Conservation (phyloP, 2,329 filamentous ascomycete species). For the Colletotrichum gloeosporioides region DNA sequence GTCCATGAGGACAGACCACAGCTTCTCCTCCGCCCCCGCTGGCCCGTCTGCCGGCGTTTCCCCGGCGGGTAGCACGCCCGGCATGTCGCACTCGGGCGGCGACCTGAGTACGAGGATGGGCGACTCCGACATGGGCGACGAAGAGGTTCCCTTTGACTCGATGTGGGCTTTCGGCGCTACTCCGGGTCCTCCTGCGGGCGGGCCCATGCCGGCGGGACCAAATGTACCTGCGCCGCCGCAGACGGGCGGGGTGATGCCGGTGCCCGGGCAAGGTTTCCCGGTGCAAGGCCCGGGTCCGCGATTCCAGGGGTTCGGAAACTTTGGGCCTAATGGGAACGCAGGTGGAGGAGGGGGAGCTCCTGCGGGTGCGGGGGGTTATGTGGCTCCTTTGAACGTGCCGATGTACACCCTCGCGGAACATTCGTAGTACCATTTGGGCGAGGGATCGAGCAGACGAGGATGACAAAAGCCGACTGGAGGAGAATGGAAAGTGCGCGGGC, state of each 20-base stretch:
- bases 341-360: not conserved
- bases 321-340: not conserved
- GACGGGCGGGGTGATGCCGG: not conserved
- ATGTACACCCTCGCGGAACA: slow-evolving; percentile 17
- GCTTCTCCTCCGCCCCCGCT: not conserved
- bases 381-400: slow-evolving; percentile 4
- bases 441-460: not conserved
- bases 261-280: not conserved
- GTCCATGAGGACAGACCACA: slow-evolving; percentile 15
- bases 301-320: not conserved
- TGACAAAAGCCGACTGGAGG: not conserved
- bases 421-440: not conserved
- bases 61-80: slow-evolving; percentile 17
- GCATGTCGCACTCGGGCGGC: slow-evolving; percentile 15
- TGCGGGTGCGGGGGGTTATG: not conserved
- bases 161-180: slow-evolving; percentile 33
- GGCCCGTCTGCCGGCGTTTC: slow-evolving; percentile 15
- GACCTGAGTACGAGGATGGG: slow-evolving; percentile 14
- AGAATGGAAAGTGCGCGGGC: not conserved
- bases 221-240: not conserved
- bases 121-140: slow-evolving; percentile 30
- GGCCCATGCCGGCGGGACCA: not conserved
- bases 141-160: slow-evolving; percentile 41
- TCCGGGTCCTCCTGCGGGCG: not conserved
- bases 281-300: not conserved